Conservation (phyloP, 805 yeast species). For the Schizosaccharomyces octosporus region DNA sequence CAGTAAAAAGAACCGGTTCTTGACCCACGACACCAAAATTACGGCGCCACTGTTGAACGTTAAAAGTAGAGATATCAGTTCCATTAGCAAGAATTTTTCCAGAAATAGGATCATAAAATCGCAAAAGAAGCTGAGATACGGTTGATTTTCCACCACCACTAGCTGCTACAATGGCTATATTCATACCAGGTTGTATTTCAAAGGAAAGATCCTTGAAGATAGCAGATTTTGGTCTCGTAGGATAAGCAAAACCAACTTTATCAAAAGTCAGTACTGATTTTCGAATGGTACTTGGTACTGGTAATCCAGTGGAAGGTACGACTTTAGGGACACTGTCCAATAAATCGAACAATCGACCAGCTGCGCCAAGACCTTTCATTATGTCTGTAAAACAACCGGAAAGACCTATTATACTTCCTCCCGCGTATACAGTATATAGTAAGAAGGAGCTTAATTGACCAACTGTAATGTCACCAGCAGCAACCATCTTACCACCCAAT, state of each 20-base stretch:
- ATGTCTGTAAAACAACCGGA: constrained; percentile 80
- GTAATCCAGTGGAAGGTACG: constrained; percentile 35
- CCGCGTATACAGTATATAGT: constrained; percentile 88
- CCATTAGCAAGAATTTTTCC: constrained; percentile 48
- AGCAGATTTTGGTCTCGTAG: constrained; percentile 49
- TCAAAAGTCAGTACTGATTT: constrained; percentile 30
- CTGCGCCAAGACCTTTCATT: constrained; percentile 95
- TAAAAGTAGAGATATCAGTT: constrained; percentile 34
- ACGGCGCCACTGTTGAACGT: constrained; percentile 46
- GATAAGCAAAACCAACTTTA: constrained; percentile 49
- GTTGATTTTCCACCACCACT: constrained; percentile 92
- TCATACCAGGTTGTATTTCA: constrained; percentile 51
- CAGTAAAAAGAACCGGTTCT: constrained; percentile 73
- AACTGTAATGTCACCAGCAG: constrained; percentile 46
- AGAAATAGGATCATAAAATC: constrained; percentile 55
- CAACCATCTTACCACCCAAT: constrained; percentile 63
- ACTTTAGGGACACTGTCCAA: constrained; percentile 56
- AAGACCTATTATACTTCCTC: constrained; percentile 72
- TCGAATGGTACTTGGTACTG: constrained; percentile 7
- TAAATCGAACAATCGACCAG: constrained; percentile 70
- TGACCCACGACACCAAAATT: constrained; percentile 79
- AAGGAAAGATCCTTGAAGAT: constrained; percentile 42
- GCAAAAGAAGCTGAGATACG: constrained; percentile 45
- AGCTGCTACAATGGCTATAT: constrained; percentile 88
- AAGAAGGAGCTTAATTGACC: constrained; percentile 82